phyloP scores from a whole-genome alignment of 106 monocot genomes.

The Acorus calamus region DNA sequence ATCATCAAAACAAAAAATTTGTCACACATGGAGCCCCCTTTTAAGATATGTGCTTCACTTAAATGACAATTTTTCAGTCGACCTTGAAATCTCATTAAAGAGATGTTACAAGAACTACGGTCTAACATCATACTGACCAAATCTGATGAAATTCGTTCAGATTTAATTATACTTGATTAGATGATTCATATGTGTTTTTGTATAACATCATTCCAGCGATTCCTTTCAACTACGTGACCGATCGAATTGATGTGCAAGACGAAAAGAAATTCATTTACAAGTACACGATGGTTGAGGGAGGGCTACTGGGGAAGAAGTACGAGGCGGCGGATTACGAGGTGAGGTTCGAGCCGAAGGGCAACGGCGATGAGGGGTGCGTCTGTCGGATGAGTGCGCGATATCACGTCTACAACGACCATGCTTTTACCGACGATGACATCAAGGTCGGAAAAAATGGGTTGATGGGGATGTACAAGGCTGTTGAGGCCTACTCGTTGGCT shows the following conservation, averaged over 20 bases:
- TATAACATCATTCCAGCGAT: background rate
- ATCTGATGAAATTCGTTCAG: too few species aligned
- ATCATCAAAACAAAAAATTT: too few species aligned
- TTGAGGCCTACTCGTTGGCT: constrained; percentile 26
- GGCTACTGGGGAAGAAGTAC: constrained; percentile 4
- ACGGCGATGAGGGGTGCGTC: constrained; percentile 12
- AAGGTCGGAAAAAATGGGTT: constrained; percentile 12
- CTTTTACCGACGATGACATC: background rate
- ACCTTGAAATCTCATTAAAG: too few species aligned
- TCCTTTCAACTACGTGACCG: constrained; percentile 17
- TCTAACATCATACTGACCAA: too few species aligned
- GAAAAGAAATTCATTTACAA: constrained; percentile 14
- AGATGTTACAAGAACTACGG: too few species aligned
- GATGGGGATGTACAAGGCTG: constrained; percentile 15
- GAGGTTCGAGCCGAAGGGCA: constrained; percentile 10
- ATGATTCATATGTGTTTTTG: too few species aligned
- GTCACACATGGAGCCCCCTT: too few species aligned
- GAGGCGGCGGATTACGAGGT: constrained; percentile 10
- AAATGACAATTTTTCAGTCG: too few species aligned
- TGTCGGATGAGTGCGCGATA: constrained; percentile 10
- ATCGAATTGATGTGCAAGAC: constrained; percentile 13
- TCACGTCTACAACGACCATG: constrained; percentile 6
- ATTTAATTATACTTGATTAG: too few species aligned
- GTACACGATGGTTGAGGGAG: constrained; percentile 19
- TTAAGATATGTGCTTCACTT: too few species aligned